Base-by-base conservation (phyloP, 768 basidiomycete genomes). In the Leccinum fibrillosum region DNA sequence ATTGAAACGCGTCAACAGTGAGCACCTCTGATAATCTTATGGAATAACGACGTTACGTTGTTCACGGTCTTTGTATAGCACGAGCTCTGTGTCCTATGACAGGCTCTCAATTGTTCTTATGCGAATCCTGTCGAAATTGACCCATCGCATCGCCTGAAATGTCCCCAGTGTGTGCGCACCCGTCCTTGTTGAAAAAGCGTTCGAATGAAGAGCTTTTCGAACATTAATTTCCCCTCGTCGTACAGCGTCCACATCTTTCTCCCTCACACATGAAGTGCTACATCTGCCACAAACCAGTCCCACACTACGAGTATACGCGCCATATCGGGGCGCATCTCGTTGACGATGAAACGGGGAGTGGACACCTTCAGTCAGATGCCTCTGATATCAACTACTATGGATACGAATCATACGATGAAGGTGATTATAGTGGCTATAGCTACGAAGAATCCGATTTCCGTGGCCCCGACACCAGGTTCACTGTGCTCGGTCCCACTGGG, bases 261-360 rank as follows among this genome's bases (percentile, higher is more conserved):
- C 17, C 3, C 37, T 13, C 35, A 35, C 37, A 3, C 37, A 60
- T 69, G 58, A 30, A 57, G 61, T 68, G 67, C 21, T 49, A 57
- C 50, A 53, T 67, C 39, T 70, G 67, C 42, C 48, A 53, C 30
- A 12, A 42, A 17, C 4, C 15, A 13, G n/a, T 68, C 44, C 2
- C 52, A 37, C 63, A 26, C 25, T 25, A 25, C 25, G 25, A 25
- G 4, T 25, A 25, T 25, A 25, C 25, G 25, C 25, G 25, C 25
- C 25, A 25, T 25, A 5, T 25, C 5, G 25, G 5, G 4, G 25
- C 25, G 25, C 25, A 25, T 5, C 5, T 25, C 25, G 4, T 25
- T 25, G 25, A 25, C 25, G 4, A 25, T 25, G 25, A 5, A 39
- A 51, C 19, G 35, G 35, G 35, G 6, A 50, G 26, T 4, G 15